phyloP scores from a whole-genome alignment of 2,329 filamentous ascomycete species.

The Periglandula ipomoeae region DNA sequence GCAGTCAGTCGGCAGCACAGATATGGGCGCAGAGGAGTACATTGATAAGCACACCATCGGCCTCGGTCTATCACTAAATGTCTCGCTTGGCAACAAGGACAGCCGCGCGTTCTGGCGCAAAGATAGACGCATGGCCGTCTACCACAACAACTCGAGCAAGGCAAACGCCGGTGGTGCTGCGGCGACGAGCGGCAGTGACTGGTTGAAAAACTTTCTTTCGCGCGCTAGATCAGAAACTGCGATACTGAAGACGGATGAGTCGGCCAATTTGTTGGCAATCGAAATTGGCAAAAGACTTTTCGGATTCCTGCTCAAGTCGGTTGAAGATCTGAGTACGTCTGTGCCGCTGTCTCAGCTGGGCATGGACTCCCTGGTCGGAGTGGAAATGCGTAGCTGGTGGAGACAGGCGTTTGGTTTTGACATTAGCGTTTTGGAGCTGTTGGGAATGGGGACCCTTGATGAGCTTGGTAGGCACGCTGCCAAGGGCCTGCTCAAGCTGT shows the following conservation, averaged over 20 bases:
- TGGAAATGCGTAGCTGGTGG: constrained; percentile 17
- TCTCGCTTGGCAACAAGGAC: constrained; percentile 1
- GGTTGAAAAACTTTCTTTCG: background rate
- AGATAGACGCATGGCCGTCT: constrained; percentile 15
- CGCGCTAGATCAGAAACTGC: background rate
- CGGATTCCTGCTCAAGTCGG: constrained; percentile 10
- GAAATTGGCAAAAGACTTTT: constrained; percentile 13
- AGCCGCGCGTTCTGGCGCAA: constrained; percentile 13
- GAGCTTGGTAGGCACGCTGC: constrained; percentile 9
- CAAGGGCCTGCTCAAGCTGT: background rate
- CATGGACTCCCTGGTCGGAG: constrained; percentile 15
- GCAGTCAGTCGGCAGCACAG: no score
- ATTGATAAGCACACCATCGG: no score
- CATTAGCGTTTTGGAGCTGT: constrained; percentile 13
- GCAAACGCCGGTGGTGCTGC: background rate
- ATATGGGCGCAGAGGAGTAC: no score
- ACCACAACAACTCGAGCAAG: constrained; percentile 10
- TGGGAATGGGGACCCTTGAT: constrained; percentile 11
- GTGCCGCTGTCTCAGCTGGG: constrained; percentile 11
- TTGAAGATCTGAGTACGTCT: constrained; percentile 4
- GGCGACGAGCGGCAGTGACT: background rate
- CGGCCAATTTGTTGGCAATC: constrained; percentile 2
- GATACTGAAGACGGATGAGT: background rate
- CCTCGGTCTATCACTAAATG: no score
- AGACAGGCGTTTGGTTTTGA: constrained; percentile 13